Conservation (phyloP, 164 flowering plant species). For the Saururus chinensis region DNA sequence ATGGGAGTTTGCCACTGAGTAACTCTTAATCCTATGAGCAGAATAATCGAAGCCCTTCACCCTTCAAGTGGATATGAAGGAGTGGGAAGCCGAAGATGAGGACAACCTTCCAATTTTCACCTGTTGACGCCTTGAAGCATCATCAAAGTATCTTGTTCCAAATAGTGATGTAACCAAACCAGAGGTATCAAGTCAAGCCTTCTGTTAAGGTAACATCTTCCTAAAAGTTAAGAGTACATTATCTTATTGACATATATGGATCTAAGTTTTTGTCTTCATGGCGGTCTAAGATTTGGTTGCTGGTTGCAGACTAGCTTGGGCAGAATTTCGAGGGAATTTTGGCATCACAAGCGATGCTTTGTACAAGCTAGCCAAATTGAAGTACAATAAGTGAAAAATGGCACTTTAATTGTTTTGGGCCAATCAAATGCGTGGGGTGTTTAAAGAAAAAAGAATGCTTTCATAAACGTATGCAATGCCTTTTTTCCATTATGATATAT, state of each 20-base stretch:
- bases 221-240: no score
- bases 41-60: conserved; percentile 51
- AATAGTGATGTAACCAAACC: conserved; percentile 58
- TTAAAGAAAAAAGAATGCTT: conserved; percentile 19
- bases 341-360: conserved; percentile 49
- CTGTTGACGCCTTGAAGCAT: conserved; percentile 42
- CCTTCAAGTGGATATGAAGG: conserved; percentile 74
- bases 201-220: no score
- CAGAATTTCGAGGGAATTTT: conserved; percentile 55
- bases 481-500: background rate
- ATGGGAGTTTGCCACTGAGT: conserved; percentile 6
- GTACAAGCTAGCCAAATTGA: conserved; percentile 64
- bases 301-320: conserved; percentile 44
- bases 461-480: conserved; percentile 22
- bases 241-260: background rate
- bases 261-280: background rate
- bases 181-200: conserved; percentile 40
- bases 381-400: conserved; percentile 57
- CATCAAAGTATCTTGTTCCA: conserved; percentile 26
- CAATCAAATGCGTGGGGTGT: conserved; percentile 11
- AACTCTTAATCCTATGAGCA: conserved; percentile 27
- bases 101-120: conserved; percentile 59
- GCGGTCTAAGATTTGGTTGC: background rate
- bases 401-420: conserved; percentile 43
- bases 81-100: conserved; percentile 84